Conservation (phyloP, 164 flowering plant genomes). For the Warburgia ugandensis region DNA sequence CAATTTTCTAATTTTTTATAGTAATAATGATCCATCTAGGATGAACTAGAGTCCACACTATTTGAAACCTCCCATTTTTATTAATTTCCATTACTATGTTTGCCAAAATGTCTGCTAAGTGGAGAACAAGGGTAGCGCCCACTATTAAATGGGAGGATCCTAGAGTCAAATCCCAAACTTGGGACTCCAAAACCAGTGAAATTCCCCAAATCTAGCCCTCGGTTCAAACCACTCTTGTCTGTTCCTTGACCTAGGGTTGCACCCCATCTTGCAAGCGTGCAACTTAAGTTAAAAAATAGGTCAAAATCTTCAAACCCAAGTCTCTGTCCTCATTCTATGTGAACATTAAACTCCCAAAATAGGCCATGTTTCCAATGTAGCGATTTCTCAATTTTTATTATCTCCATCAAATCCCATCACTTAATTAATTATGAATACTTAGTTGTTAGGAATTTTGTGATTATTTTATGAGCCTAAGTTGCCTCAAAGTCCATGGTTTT, state of each 20-base stretch:
- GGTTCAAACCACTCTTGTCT: constrained; percentile 59
- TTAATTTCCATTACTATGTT: constrained; percentile 17
- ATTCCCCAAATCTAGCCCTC: constrained; percentile 56
- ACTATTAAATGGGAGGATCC: constrained; percentile 22
- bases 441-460: too few relatives aligned
- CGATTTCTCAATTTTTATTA: not conserved
- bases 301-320: constrained; percentile 49
- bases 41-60: constrained; percentile 1
- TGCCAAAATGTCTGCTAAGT: constrained; percentile 33
- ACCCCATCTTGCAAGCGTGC: constrained; percentile 42
- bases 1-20: not conserved
- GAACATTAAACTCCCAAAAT: constrained; percentile 16
- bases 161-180: constrained; percentile 46
- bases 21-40: not conserved
- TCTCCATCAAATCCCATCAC: not conserved
- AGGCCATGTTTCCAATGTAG: constrained; percentile 9
- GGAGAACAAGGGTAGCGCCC: constrained; percentile 30
- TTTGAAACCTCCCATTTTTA: constrained; percentile 5
- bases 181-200: constrained; percentile 56
- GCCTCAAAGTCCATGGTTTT: too few relatives aligned
- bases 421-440: too few relatives aligned
- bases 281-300: constrained; percentile 23
- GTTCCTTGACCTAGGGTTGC: constrained; percentile 62
- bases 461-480: too few relatives aligned
- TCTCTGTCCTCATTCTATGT: constrained; percentile 37